These are phyloP conservation scores for rapeseed (Brassica napus) DNA, from an alignment of 345 rosid genomes.

Conservation along the genomic window DNA sequence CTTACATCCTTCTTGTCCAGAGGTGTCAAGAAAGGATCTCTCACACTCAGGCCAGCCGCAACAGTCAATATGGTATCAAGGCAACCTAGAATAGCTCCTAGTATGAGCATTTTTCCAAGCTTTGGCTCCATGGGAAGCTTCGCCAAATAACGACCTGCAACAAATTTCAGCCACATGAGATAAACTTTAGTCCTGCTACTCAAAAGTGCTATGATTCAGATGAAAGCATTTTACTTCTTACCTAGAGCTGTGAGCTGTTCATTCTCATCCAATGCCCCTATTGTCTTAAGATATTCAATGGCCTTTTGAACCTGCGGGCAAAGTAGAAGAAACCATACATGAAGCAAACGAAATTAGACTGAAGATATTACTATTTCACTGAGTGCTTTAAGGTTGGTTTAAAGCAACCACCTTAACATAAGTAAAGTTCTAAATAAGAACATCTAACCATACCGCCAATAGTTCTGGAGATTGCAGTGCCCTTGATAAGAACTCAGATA, in stretches of 20 bases:
- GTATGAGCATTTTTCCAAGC: slow-evolving; percentile 90
- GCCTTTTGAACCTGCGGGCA: slow-evolving; percentile 82
- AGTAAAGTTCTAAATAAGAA: slow-evolving; percentile 5
- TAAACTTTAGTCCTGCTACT: slow-evolving; percentile 23
- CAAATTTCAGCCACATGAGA: slow-evolving; percentile 26
- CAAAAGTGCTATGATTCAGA: slow-evolving; percentile 29
- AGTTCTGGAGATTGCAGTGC: slow-evolving; percentile 91
- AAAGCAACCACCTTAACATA: slow-evolving; percentile 14
- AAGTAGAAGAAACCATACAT: slow-evolving; percentile 16
- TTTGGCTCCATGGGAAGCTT: slow-evolving; percentile 96
- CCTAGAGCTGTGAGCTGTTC: slow-evolving; percentile 83
- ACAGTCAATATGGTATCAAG: slow-evolving; percentile 83
- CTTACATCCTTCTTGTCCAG: slow-evolving; percentile 94
- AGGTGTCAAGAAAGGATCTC: slow-evolving; percentile 92
- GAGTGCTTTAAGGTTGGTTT: not conserved
- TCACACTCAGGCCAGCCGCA: slow-evolving; percentile 86
- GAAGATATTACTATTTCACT: not conserved
- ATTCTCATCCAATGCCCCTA: slow-evolving; percentile 80
- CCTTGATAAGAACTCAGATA: slow-evolving; percentile 75
- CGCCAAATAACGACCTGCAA: slow-evolving; percentile 76
- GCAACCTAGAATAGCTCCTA: slow-evolving; percentile 84
- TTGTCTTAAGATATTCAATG: slow-evolving; percentile 77
- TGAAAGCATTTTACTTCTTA: slow-evolving; percentile 27
- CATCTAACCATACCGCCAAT: slow-evolving; percentile 59
- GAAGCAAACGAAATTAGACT: slow-evolving; percentile 13